Percentiles rank a stretch among this genome's conserved stretches.
phyloP scores from a whole-genome alignment of 768 basidiomycete species.

The Kwoniella shandongensis region DNA sequence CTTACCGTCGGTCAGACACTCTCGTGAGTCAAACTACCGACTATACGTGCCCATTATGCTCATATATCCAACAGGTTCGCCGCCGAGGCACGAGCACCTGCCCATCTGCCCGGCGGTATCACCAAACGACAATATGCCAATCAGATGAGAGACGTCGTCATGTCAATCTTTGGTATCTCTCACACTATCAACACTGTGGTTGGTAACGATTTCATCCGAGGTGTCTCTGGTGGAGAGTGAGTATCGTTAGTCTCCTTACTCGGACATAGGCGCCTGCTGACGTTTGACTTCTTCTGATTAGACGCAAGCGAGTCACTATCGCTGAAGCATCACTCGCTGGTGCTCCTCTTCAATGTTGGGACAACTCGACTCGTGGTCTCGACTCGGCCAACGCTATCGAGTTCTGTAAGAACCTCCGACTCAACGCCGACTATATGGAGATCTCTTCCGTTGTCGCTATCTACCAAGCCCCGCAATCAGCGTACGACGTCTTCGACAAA shows the following conservation, averaged over 20 bases:
- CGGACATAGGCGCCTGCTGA: conserved; percentile 61
- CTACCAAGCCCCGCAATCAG: conserved; percentile 57
- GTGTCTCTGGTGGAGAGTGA: conserved; percentile 57
- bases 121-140: conserved; percentile 53
- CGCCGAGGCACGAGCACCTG: conserved; percentile 48
- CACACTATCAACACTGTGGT: conserved; percentile 72
- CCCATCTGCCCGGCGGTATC: conserved; percentile 52
- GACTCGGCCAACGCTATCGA: conserved; percentile 58
- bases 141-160: conserved; percentile 59
- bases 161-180: conserved; percentile 71
- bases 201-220: conserved; percentile 70
- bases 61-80: conserved; percentile 29
- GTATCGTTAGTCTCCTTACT: conserved; percentile 61
- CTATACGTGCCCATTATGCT: conserved; percentile 1
- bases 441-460: conserved; percentile 57
- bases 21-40: conserved; percentile 43
- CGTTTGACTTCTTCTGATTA: conserved; percentile 43
- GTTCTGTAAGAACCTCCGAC: conserved; percentile 57
- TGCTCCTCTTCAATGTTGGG: conserved; percentile 69
- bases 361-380: conserved; percentile 58
- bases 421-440: conserved; percentile 56
- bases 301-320: conserved; percentile 71
- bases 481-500: conserved; percentile 59
- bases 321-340: conserved; percentile 73
- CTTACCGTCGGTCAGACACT: conserved; percentile 51